Percentiles rank a stretch among this genome's conserved stretches.
Conservation (phyloP, 1,284 basidiomycete species). For the Fomitopsis palustris region DNA sequence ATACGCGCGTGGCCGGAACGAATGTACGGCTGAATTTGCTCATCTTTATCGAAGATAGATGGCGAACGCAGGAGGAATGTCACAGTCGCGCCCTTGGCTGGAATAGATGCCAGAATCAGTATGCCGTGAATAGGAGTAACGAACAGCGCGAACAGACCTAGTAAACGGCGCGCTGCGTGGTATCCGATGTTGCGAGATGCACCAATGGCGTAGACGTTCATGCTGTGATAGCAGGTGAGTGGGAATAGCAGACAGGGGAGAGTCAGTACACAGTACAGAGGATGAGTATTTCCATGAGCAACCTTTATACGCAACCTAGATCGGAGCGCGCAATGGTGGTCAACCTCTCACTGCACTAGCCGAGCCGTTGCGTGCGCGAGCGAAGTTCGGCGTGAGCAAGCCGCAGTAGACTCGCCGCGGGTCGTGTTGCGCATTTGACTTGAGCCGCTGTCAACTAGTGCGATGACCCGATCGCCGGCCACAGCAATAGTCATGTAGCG, state of each 20-base stretch:
- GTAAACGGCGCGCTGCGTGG: constrained; percentile 44
- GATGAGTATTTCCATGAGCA: too few species aligned
- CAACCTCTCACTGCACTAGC: too few species aligned
- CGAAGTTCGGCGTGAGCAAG: too few species aligned
- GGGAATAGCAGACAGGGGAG: too few species aligned
- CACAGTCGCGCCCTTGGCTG: constrained; percentile 45
- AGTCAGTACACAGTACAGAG: too few species aligned
- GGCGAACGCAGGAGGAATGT: constrained; percentile 48
- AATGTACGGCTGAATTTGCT: constrained; percentile 38
- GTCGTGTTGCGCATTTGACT: too few species aligned
- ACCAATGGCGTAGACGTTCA: constrained; percentile 48
- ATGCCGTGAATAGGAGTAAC: neutral
- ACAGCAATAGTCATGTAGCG: too few species aligned
- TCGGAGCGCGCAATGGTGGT: too few species aligned
- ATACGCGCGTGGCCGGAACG: constrained; percentile 39
- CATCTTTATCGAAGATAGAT: constrained; percentile 43
- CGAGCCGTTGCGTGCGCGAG: too few species aligned
- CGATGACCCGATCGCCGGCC: too few species aligned
- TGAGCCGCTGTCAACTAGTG: too few species aligned
- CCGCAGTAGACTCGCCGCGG: too few species aligned
- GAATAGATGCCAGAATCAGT: neutral
- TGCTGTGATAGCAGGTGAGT: constrained; percentile 8
- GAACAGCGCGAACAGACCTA: constrained; percentile 34
- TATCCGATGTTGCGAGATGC: constrained; percentile 67
- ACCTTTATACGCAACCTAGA: neutral